Evolutionary conservation across 345 rosid species (phyloP), one percentile per base, ranked within the genome.

Genomic region (Populus simonii): DNA sequence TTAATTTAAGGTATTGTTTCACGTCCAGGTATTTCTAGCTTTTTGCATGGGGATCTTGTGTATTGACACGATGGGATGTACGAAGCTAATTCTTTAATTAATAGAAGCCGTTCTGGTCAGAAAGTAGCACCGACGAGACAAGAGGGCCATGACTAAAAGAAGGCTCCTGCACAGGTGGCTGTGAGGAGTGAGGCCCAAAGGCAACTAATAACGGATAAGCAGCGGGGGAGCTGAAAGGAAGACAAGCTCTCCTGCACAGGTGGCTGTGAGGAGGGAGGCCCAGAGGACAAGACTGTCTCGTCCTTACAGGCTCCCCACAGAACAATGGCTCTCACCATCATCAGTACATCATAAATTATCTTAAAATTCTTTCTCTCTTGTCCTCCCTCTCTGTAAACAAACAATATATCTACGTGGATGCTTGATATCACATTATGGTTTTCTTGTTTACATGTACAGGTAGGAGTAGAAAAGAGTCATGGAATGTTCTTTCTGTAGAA

Each of bases 361-460:
- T 75, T 77, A 83, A 73, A 84, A 65, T 77, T 86, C 91, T 43
- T 67, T 91, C 75, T 89, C 93, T 74, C 93, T 85, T 95, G 97
- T 90, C 72, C 79, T 51, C 71, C 39, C 76, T 55, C 17, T 31
- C 20, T 61, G 45, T 61, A 1, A n/a, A 55, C 8, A 7, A 55
- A 10, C 25, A 55, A 55, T 55, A 55, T 20, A 8, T 55, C 61
- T 22, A 22, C 22, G 61, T 55, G 25, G 22, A 55, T 55, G 25
- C 22, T 20, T 22, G 25, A 22, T 55, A n/a, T 55, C 61, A 53
- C 59, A 55, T 55, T 22, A 55, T 22, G 25, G 61, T 25, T 22
- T 22, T 63, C 17, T 53, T 29, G 61, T 43, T 57, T 47, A 22
- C 72, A 70, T 73, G 63, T 74, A 33, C 66, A 83, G 87, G 70